phyloP scores from a whole-genome alignment of 352 stramenopile genomes.

The Pythium rhizo-oryzae region DNA sequence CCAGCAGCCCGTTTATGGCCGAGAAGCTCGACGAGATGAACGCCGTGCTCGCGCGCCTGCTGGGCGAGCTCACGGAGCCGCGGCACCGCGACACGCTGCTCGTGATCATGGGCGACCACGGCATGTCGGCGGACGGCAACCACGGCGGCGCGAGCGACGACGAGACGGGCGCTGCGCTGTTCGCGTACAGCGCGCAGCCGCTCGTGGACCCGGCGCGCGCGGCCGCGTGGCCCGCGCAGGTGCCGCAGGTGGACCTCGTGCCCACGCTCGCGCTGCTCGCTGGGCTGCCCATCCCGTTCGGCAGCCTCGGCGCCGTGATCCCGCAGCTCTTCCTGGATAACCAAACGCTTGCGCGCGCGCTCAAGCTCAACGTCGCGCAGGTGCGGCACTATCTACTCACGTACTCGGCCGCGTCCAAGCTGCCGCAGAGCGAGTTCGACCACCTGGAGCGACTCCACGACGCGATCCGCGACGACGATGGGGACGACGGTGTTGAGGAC shows the following conservation, averaged over 20 bases:
- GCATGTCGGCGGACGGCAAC: slow-evolving; percentile 98
- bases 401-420: slow-evolving; percentile 68
- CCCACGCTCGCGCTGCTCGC: slow-evolving; percentile 94
- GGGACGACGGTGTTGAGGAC: slow-evolving; percentile 10
- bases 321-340: slow-evolving; percentile 87
- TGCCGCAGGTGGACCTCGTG: slow-evolving; percentile 96
- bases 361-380: slow-evolving; percentile 86
- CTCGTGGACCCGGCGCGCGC: slow-evolving; percentile 31
- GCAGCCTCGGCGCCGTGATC: slow-evolving; percentile 93
- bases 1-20: slow-evolving; percentile 93
- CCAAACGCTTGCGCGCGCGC: slow-evolving; percentile 55
- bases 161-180: slow-evolving; percentile 95
- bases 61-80: slow-evolving; percentile 52
- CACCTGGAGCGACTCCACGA: slow-evolving; percentile 57
- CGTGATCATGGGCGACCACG: slow-evolving; percentile 97
- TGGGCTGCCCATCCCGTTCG: slow-evolving; percentile 96
- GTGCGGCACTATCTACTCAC: slow-evolving; percentile 77
- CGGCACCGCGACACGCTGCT: slow-evolving; percentile 75
- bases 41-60: slow-evolving; percentile 71
- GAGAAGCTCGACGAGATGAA: slow-evolving; percentile 97
- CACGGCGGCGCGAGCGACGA: slow-evolving; percentile 96
- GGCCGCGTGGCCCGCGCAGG: slow-evolving; percentile 32
- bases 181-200: slow-evolving; percentile 84
- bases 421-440: slow-evolving; percentile 59
- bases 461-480: slow-evolving; percentile 25